Evolutionary conservation across 768 basidiomycete species (phyloP), one percentile per base, ranked within the genome.

Genomic region (Clitopilus passeckerianus): DNA sequence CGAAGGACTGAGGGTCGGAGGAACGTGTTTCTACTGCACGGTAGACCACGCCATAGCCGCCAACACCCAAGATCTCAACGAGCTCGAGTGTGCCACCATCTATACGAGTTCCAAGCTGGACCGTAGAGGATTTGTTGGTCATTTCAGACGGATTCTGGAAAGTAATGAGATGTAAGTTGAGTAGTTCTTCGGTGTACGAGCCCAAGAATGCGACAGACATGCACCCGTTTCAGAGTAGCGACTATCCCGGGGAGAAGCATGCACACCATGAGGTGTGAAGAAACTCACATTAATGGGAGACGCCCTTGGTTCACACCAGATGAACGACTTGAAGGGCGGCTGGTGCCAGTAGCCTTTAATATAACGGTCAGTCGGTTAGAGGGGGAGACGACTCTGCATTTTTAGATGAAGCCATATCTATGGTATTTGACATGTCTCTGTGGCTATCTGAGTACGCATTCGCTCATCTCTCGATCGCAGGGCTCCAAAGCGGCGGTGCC

Each of bases 41-140:
- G 72, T 96, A 97, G 10, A 98, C 96, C 65, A 95, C 87, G 57
- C 96, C 96, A 70, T 97, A 98, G 22, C 95, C 95, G 12, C 96
- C 96, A 34, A 90, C 85, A 34, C 96, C 96, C 54, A 98, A 84
- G 62, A 95, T 82, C 66, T 90, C 86, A 65, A 90, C 83, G 61
- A 98, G 87, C 72, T 94, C 84, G 60, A 98, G 84, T 54, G 84
- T 76, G 64, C 86, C 87, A 63, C 84, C 80, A 80, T 95, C 93
- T 77, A 98, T 92, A 70, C 85, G 73, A 62, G 88, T 87, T 50
- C 95, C 95, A 61, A 90, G 75, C 63, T 80, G 75, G 53, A 86
- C 60, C 15, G 69, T 54, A 35, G 64, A 54, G 33, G 53, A 57
- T 59, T 68, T 62, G 27, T 57, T 57, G 14, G 64, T 44, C 66